Percentiles rank a stretch among this genome's conserved stretches.
Conservation (phyloP, 2,329 filamentous ascomycete genomes). For the Lasiodiplodia citricola region DNA sequence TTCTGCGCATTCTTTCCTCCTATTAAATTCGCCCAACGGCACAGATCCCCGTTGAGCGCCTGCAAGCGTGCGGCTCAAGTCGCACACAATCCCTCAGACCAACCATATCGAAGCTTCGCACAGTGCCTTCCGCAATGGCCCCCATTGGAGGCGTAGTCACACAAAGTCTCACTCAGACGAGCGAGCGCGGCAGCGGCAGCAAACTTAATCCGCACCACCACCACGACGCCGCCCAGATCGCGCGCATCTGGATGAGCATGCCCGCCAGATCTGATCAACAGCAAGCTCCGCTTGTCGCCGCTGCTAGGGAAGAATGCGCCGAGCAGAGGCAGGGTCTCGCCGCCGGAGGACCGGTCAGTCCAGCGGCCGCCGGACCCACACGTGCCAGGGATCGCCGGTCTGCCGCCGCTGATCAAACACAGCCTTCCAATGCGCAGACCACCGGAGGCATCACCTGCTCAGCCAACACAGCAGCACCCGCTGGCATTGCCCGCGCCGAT, state of each 20-base stretch:
- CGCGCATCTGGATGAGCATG: slow-evolving; percentile 16
- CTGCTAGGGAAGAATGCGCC: not conserved
- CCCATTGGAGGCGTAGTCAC: slow-evolving; percentile 2
- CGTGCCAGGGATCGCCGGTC: not conserved
- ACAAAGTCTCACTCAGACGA: slow-evolving; percentile 8
- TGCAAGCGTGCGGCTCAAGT: not conserved
- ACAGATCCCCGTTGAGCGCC: not conserved
- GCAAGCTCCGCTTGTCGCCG: not conserved
- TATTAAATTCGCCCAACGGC: not conserved
- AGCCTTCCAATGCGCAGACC: not conserved
- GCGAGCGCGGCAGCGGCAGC: not conserved
- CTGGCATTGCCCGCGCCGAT: not conserved
- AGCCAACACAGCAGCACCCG: not conserved
- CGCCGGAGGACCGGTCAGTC: not conserved
- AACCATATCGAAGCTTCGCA: not conserved
- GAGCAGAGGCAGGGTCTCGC: not conserved
- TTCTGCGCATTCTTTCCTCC: too few relatives aligned
- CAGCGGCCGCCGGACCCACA: not conserved
- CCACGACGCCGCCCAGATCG: slow-evolving; percentile 4
- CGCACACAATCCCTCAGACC: not conserved
- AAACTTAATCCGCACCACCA: not conserved
- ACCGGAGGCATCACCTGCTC: not conserved
- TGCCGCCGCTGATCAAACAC: slow-evolving; percentile 4
- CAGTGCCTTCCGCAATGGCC: not conserved
- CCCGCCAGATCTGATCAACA: not conserved